phyloP scores from a whole-genome alignment of 495 filamentous ascomycete species.

The Neurospora intermedia region DNA sequence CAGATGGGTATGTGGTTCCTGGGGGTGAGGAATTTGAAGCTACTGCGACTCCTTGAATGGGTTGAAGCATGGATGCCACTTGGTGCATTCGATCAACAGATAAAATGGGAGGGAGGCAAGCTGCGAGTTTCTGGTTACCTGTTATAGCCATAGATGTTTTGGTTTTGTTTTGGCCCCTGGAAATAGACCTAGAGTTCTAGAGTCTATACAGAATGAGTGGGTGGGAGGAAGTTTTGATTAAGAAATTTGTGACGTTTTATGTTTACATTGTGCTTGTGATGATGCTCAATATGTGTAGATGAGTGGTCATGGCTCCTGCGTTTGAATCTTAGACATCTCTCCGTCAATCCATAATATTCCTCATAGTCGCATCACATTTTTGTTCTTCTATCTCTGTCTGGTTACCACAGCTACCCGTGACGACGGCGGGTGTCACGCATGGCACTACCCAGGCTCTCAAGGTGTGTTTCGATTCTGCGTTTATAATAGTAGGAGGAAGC shows the following conservation, averaged over 20 bases:
- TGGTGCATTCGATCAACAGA: background rate
- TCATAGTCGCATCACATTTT: background rate
- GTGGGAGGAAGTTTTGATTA: background rate
- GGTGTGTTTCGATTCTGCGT: background rate
- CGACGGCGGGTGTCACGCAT: background rate
- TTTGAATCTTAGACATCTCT: too few relatives aligned
- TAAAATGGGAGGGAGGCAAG: background rate
- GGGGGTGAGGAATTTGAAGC: conserved; percentile 41
- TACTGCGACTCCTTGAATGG: conserved; percentile 18
- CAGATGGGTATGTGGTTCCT: conserved; percentile 19
- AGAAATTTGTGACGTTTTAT: background rate
- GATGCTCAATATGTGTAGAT: background rate
- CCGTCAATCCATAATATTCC: too few relatives aligned
- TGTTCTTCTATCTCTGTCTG: background rate
- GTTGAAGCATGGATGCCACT: background rate
- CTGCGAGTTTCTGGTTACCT: background rate
- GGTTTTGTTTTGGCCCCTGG: background rate
- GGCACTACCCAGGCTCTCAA: background rate
- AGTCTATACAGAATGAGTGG: background rate
- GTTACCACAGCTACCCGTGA: background rate
- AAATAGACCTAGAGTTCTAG: background rate
- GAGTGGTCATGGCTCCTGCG: background rate
- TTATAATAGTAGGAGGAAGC: background rate
- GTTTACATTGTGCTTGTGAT: background rate
- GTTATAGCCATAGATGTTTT: background rate